Percentiles rank a stretch among this genome's conserved stretches.
These are phyloP conservation scores for Russula dissimulans DNA, from an alignment of 768 basidiomycete species.

Conservation along the genomic window DNA sequence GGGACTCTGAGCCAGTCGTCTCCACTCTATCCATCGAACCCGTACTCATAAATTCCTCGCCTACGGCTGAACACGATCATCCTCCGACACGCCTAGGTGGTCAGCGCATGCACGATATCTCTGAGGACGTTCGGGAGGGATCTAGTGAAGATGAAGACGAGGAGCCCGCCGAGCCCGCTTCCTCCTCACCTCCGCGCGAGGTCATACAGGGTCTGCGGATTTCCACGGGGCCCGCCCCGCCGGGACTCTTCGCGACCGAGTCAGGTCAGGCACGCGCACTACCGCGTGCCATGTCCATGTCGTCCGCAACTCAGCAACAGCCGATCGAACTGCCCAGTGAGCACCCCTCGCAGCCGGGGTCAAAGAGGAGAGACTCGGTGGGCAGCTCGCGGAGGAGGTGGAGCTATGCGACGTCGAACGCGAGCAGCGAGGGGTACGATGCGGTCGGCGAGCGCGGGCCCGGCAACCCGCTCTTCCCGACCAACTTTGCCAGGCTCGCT, in stretches of 20 bases:
- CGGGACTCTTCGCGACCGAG: constrained; percentile 14
- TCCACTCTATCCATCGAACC: constrained; percentile 39
- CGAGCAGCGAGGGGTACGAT: constrained; percentile 32
- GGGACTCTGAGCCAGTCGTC: not conserved
- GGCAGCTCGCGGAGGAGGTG: constrained; percentile 10
- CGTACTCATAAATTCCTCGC: constrained; percentile 33
- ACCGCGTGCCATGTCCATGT: constrained; percentile 23
- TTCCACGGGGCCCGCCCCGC: constrained; percentile 34
- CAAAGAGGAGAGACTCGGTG: not conserved
- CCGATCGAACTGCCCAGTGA: not conserved
- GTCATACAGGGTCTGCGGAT: constrained; percentile 50
- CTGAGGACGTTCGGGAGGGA: constrained; percentile 15
- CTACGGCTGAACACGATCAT: constrained; percentile 19
- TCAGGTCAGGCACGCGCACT: constrained; percentile 7
- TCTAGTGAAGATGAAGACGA: constrained; percentile 8
- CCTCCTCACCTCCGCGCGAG: not conserved
- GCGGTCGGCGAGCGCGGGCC: constrained; percentile 54
- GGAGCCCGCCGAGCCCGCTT: not conserved
- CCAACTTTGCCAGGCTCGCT: constrained; percentile 63
- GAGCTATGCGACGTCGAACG: constrained; percentile 14
- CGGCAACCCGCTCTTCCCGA: constrained; percentile 75
- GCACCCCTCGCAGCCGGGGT: not conserved
- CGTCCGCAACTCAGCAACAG: constrained; percentile 2
- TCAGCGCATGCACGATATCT: constrained; percentile 28
- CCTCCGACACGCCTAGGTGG: constrained; percentile 30